Evolutionary conservation across 495 filamentous ascomycete species (phyloP).

Genomic region (Haplographium delicatum): DNA sequence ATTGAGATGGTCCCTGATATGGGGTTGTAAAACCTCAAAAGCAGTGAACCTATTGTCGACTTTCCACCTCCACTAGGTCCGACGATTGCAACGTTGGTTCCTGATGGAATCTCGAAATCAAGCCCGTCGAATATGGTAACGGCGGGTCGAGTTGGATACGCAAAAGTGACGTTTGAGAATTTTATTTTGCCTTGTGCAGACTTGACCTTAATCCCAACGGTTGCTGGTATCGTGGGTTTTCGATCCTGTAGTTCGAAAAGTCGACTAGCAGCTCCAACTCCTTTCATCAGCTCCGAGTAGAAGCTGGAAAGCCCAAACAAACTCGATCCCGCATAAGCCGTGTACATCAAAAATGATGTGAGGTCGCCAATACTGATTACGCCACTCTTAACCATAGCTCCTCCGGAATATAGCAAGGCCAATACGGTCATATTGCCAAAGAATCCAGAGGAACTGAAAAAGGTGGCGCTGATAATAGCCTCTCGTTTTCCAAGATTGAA

Average conservation of each 20-base stretch:
- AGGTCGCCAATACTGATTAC: constrained; percentile 86
- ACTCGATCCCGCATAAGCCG: constrained; percentile 84
- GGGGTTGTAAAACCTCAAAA: constrained; percentile 88
- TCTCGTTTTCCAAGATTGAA: constrained; percentile 82
- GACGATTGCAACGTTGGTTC: constrained; percentile 92
- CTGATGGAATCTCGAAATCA: constrained; percentile 84
- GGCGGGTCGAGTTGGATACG: constrained; percentile 85
- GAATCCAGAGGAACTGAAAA: constrained; percentile 84
- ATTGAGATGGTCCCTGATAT: constrained; percentile 74
- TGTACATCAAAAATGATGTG: constrained; percentile 98
- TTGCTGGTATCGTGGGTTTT: constrained; percentile 77
- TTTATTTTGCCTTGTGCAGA: constrained; percentile 83
- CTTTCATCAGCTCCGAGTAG: constrained; percentile 98
- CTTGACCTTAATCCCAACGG: constrained; percentile 66
- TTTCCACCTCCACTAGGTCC: constrained; percentile 94
- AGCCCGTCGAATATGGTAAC: constrained; percentile 87
- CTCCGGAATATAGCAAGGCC: constrained; percentile 85
- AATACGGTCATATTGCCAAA: constrained; percentile 95
- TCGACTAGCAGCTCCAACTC: constrained; percentile 89
- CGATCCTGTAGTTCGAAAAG: constrained; percentile 96
- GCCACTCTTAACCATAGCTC: constrained; percentile 80
- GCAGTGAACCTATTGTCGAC: constrained; percentile 81
- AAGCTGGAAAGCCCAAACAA: constrained; percentile 92
- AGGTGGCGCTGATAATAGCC: constrained; percentile 81
- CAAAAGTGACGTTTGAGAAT: constrained; percentile 79